Evolutionary conservation across 257 asterid species (phyloP).

Genomic region (Solanum sejunctum): DNA sequence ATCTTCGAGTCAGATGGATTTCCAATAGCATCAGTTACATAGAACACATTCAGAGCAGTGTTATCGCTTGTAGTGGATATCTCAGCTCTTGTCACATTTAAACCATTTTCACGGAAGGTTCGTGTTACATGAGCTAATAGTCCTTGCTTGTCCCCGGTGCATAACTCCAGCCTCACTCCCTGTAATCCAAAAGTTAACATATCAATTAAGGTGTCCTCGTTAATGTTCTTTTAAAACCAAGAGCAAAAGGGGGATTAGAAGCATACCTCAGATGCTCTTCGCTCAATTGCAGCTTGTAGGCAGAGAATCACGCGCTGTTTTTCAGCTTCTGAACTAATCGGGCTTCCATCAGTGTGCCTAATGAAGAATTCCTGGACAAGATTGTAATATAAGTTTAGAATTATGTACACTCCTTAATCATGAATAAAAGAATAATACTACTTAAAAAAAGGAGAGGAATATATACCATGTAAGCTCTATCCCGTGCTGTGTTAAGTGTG

Average conservation of each 20-base stretch:
- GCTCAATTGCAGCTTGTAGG: constrained; percentile 46
- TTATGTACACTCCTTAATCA: neutral
- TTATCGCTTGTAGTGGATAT: constrained; percentile 46
- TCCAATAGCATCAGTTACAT: constrained; percentile 71
- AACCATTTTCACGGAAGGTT: constrained; percentile 84
- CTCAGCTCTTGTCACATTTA: constrained; percentile 78
- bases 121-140: constrained; percentile 81
- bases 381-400: neutral
- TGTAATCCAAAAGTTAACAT: constrained; percentile 10
- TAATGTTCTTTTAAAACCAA: neutral
- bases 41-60: constrained; percentile 47
- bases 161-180: constrained; percentile 91
- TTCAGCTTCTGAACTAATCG: constrained; percentile 76
- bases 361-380: constrained; percentile 77
- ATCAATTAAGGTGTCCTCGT: neutral
- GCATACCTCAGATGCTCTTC: constrained; percentile 57
- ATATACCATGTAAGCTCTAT: constrained; percentile 57
- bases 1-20: constrained; percentile 42
- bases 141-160: constrained; percentile 47
- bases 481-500: constrained; percentile 52
- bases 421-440: neutral
- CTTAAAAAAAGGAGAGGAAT: neutral
- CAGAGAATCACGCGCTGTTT: constrained; percentile 76
- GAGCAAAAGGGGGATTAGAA: neutral
- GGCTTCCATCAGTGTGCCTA: constrained; percentile 70